Evolutionary conservation across 139 green algal species (phyloP).

Genomic region (Pleodorina starrii): DNA sequence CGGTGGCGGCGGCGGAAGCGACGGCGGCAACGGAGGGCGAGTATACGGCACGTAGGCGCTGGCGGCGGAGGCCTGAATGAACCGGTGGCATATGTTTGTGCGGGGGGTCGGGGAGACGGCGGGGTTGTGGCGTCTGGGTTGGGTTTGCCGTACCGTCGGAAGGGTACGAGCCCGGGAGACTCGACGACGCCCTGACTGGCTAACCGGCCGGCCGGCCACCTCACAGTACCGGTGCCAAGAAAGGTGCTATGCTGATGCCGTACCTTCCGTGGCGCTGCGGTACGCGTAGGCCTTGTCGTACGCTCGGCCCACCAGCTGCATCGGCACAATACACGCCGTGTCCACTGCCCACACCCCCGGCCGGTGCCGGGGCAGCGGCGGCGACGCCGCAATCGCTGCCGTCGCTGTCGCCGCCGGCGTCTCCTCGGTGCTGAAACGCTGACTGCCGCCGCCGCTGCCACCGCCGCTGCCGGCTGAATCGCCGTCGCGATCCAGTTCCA

Average conservation of each 20-base stretch:
- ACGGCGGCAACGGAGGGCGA: neutral
- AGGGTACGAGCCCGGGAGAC: too few species aligned
- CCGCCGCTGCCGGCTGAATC: neutral
- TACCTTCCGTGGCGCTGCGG: slow-evolving; percentile 33
- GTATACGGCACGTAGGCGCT: slow-evolving; percentile 13
- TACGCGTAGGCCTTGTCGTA: slow-evolving; percentile 29
- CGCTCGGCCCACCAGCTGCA: slow-evolving; percentile 1
- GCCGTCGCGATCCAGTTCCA: slow-evolving; percentile 12
- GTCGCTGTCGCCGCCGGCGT: neutral
- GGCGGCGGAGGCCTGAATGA: neutral
- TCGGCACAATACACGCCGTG: slow-evolving; percentile 30
- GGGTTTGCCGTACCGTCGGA: too few species aligned
- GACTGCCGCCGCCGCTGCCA: neutral
- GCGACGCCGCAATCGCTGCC: neutral
- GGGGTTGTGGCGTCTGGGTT: too few species aligned
- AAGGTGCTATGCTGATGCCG: neutral
- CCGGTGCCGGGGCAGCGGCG: neutral
- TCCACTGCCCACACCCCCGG: slow-evolving; percentile 32
- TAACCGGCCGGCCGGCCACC: too few species aligned
- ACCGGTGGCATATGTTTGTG: too few species aligned
- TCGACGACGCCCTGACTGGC: too few species aligned
- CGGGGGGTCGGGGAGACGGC: too few species aligned
- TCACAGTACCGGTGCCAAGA: neutral
- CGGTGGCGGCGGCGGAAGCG: too few species aligned
- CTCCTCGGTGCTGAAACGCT: too few species aligned